Evolutionary conservation across 1,284 basidiomycete species (phyloP).

Genomic region (Xanthoconium separans): DNA sequence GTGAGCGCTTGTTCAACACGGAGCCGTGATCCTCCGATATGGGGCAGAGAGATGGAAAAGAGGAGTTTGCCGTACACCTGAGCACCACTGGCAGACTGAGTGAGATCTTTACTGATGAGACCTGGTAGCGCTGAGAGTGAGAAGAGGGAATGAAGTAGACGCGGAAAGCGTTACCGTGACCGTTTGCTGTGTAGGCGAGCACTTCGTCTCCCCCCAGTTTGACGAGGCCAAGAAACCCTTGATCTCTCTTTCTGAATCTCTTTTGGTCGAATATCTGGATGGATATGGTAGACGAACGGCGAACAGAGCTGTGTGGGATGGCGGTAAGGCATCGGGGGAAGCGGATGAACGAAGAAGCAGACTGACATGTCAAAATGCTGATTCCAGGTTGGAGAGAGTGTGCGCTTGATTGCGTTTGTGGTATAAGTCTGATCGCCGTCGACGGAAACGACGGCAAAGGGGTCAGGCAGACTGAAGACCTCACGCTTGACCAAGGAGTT

Average conservation of each 20-base stretch:
- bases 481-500: conserved; percentile 89
- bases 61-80: conserved; percentile 36
- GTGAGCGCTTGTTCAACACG: conserved; percentile 18
- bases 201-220: conserved; percentile 27
- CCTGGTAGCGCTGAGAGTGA: conserved; percentile 19
- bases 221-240: conserved; percentile 62
- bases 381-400: conserved; percentile 91
- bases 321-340: conserved; percentile 6
- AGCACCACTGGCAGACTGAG: conserved; percentile 25
- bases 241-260: conserved; percentile 96
- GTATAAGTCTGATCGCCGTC: conserved; percentile 95
- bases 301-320: conserved; percentile 62
- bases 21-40: conserved; percentile 22
- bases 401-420: conserved; percentile 82
- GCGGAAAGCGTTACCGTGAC: conserved; percentile 24
- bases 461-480: conserved; percentile 90
- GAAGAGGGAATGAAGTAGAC: neutral
- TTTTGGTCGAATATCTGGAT: conserved; percentile 98
- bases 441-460: conserved; percentile 94
- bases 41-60: conserved; percentile 32
- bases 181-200: conserved; percentile 25
- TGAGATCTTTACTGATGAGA: conserved; percentile 32
- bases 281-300: conserved; percentile 87
- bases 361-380: conserved; percentile 89
- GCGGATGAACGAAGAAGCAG: conserved; percentile 3